These are phyloP conservation scores for Naganishia onofrii DNA, from an alignment of 768 basidiomycete species.

Conservation along the genomic window DNA sequence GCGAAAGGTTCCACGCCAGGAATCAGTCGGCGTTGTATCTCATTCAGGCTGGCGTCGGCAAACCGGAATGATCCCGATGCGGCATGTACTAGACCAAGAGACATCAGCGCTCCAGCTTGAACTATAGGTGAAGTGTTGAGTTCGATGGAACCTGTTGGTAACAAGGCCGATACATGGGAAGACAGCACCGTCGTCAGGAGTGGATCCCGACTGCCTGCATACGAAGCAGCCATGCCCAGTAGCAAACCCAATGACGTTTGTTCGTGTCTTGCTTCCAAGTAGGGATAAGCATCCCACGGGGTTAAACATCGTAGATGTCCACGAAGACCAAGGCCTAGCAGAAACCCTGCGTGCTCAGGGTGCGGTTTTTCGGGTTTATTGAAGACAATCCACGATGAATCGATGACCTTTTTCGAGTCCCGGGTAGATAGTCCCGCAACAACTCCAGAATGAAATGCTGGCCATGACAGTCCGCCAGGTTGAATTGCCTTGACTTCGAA, in stretches of 20 bases:
- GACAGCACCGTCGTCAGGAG: constrained; percentile 88
- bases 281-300: constrained; percentile 92
- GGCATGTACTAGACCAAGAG: constrained; percentile 83
- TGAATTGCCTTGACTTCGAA: constrained; percentile 64
- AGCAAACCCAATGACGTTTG: constrained; percentile 89
- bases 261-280: constrained; percentile 94
- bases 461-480: constrained; percentile 70
- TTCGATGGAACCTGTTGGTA: constrained; percentile 80
- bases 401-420: constrained; percentile 69
- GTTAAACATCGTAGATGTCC: constrained; percentile 86
- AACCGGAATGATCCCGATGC: constrained; percentile 83
- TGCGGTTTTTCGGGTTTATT: constrained; percentile 88
- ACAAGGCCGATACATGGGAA: constrained; percentile 86
- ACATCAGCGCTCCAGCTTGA: constrained; percentile 81
- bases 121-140: constrained; percentile 86
- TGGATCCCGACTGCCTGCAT: constrained; percentile 76
- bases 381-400: constrained; percentile 90
- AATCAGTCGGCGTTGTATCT: constrained; percentile 75
- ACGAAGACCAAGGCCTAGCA: constrained; percentile 84
- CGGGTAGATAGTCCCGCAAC: constrained; percentile 83
- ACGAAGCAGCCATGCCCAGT: constrained; percentile 87
- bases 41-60: constrained; percentile 84
- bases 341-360: constrained; percentile 92
- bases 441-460: constrained; percentile 97
- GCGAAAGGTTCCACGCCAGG: constrained; percentile 77